Conservation (phyloP, 345 rosid genomes). For the Luvunga scandens region DNA sequence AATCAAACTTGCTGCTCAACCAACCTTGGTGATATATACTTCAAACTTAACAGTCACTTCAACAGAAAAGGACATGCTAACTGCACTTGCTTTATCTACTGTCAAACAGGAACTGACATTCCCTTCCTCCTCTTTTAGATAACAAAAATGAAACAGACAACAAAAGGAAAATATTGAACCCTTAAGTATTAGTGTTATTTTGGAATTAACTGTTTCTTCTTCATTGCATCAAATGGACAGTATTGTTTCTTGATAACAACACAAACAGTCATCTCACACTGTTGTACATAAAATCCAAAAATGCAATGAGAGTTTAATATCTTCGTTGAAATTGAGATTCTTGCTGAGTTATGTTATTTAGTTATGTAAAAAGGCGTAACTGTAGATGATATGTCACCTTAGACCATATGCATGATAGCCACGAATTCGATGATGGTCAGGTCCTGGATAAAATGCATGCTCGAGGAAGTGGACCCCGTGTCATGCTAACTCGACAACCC, state of each 20-base stretch:
- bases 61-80: neutral
- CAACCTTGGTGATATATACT: neutral
- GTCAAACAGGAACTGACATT: neutral
- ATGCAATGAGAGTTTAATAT: neutral
- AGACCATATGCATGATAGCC: neutral
- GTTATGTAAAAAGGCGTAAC: neutral
- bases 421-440: neutral
- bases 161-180: neutral
- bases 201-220: neutral
- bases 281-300: neutral
- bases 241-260: neutral
- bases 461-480: constrained; percentile 90
- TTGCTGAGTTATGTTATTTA: neutral
- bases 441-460: constrained; percentile 47
- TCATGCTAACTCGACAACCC: constrained; percentile 88
- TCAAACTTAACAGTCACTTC: neutral
- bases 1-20: neutral
- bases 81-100: neutral
- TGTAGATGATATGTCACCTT: neutral
- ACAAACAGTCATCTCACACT: neutral
- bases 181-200: neutral
- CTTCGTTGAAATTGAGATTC: neutral
- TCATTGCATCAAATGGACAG: neutral
- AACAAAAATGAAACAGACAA: neutral
- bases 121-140: neutral